These are phyloP conservation scores for Hapsidospora chrysogenum DNA, from an alignment of 495 filamentous ascomycete species.

Conservation along the genomic window DNA sequence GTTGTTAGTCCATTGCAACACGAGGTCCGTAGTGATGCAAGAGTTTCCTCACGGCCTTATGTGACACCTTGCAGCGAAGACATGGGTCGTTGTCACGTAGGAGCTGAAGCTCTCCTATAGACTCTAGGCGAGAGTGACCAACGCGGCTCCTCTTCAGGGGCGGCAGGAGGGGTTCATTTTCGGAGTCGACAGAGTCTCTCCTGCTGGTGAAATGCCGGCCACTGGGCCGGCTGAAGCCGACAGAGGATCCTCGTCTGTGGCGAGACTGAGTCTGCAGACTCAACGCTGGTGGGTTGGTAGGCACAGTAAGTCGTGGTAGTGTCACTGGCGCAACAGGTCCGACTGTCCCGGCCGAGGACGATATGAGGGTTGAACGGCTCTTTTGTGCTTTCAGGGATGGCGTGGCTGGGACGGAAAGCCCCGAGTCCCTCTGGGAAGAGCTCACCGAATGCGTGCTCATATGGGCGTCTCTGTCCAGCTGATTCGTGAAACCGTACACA, in stretches of 20 bases:
- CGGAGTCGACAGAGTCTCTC: slow-evolving; percentile 27
- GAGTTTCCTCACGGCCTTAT: slow-evolving; percentile 17
- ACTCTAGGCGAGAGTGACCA: slow-evolving; percentile 27
- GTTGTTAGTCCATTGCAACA: no score
- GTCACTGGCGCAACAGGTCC: no score
- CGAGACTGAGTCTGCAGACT: slow-evolving; percentile 16
- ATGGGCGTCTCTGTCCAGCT: slow-evolving; percentile 28
- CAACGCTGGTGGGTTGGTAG: slow-evolving; percentile 20
- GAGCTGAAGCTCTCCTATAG: slow-evolving; percentile 30
- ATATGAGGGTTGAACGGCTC: no score
- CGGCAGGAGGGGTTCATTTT: slow-evolving; percentile 30
- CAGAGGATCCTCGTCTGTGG: slow-evolving; percentile 24
- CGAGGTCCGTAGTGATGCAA: background rate
- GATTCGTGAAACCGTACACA: slow-evolving; percentile 29
- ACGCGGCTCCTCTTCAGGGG: slow-evolving; percentile 30
- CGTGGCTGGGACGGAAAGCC: slow-evolving; percentile 21
- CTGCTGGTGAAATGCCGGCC: slow-evolving; percentile 20
- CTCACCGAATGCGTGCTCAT: slow-evolving; percentile 17
- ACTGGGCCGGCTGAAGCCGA: background rate
- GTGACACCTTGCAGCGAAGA: slow-evolving; percentile 24
- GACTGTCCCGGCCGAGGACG: no score
- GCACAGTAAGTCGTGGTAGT: slow-evolving; percentile 22
- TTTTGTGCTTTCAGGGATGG: no score
- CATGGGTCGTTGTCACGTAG: slow-evolving; percentile 26
- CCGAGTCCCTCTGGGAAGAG: slow-evolving; percentile 24